Evolutionary conservation across 176 grass and related monocot species (phyloP).

Genomic region (Thinopyrum elongatum): DNA sequence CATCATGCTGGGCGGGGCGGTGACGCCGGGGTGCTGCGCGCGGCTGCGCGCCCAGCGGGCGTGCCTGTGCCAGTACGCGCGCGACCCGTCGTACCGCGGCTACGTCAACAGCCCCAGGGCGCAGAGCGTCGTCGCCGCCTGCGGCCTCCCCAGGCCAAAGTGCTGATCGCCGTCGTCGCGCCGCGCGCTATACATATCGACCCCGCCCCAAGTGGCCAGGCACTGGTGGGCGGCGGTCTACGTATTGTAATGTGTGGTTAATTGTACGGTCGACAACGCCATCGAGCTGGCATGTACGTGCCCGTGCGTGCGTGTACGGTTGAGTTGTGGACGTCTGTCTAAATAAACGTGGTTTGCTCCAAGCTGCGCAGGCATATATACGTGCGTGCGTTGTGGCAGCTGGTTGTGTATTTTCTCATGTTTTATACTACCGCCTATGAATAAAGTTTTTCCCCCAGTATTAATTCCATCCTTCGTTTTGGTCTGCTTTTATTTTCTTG

Average conservation of each 20-base stretch:
- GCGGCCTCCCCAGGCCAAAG: too few species aligned
- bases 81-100: conserved; percentile 21
- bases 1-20: conserved; percentile 1
- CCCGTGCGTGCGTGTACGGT: not conserved
- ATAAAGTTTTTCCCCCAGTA: too few species aligned
- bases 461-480: too few species aligned
- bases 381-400: too few species aligned
- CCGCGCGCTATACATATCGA: too few species aligned
- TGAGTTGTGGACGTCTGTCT: not conserved
- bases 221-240: not conserved
- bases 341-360: not conserved
- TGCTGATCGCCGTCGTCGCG: too few species aligned
- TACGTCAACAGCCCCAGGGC: conserved; percentile 41
- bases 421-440: too few species aligned
- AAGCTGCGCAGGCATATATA: too few species aligned
- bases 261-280: not conserved
- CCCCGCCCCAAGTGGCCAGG: not conserved
- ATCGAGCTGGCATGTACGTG: too few species aligned
- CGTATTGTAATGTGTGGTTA: not conserved
- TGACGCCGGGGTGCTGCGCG: conserved; percentile 21
- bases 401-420: too few species aligned
- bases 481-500: too few species aligned
- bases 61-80: conserved; percentile 55
- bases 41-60: conserved; percentile 29
- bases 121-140: not conserved